Evolutionary conservation across 1,139 yeast genomes (phyloP), one percentile per base, ranked within the genome.

Genomic region (Yamadazyma sp.): DNA sequence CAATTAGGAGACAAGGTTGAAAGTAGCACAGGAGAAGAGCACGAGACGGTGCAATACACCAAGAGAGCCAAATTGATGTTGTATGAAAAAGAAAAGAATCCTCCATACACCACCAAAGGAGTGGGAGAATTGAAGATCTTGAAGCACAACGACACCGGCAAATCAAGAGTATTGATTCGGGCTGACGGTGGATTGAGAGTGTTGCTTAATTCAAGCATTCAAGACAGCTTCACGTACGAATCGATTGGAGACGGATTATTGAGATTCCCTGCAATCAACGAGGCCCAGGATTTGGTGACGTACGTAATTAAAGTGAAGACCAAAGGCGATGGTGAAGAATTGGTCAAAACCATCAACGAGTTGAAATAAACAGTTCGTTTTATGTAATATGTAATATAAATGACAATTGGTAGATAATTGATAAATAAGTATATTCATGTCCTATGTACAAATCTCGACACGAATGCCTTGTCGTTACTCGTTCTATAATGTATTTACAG

Each of bases 141-240:
- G 44, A 78, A 75, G 42, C 74, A 82, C 51, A 73, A 72, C 36
- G 71, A 67, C 2, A 76, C 80, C 3, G 62, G 69, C 2, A 87
- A 87, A 57, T 60, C 82, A 2, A 79, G 98, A 55, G 65, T 87
- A 11, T 64, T 92, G 31, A 73, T 92, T 18, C 80, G 97, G 53
- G 87, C 96, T 0, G 97, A 90, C 42, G 96, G 96, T 28, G 80
- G 90, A 30, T 85, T 86, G 33, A 73, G 94, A 49, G 81, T 89
- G n/a, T 60, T 92, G 31, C 66, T 92, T 44, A 92, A 92, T 58
- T 67, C 81, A 15, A 59, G 67, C 15, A 62, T 86, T 8, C 64
- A 72, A 40, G 68, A 73, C 53, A 71, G 72, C 44, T 61, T 86
- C 52, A 68, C 68, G 30, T 80, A 83, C 57, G 64, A 77, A 42